Conservation (phyloP, 345 rosid genomes). For the Dipteronia sinensis region DNA sequence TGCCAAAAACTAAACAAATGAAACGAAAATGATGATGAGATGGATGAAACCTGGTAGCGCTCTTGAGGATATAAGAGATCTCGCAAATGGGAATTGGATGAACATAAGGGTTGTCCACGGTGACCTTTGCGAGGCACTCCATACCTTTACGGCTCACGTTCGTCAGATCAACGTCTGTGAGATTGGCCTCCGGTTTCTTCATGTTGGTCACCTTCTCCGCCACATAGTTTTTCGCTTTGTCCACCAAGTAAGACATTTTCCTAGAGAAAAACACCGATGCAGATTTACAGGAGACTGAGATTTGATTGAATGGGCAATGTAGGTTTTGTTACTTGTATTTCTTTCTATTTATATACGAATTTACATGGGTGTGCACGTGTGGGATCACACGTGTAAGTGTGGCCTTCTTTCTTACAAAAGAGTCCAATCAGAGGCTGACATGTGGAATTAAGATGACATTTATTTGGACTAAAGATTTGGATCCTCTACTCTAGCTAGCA, state of each 20-base stretch:
- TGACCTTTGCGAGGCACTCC: slow-evolving; percentile 68
- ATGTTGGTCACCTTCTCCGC: slow-evolving; percentile 68
- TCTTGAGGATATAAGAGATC: slow-evolving; percentile 74
- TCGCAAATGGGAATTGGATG: slow-evolving; percentile 78
- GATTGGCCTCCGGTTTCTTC: slow-evolving; percentile 73
- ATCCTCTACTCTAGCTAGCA: no score
- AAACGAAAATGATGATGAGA: background rate
- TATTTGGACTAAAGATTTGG: no score
- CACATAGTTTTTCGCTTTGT: slow-evolving; percentile 75
- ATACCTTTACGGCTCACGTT: slow-evolving; percentile 52
- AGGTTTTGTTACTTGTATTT: background rate
- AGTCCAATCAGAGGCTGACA: background rate
- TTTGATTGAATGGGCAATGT: background rate
- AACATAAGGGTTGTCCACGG: slow-evolving; percentile 72
- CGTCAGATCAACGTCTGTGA: slow-evolving; percentile 63
- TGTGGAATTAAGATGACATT: background rate
- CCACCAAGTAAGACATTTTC: slow-evolving; percentile 40
- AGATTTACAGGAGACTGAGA: background rate
- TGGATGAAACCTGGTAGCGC: slow-evolving; percentile 54
- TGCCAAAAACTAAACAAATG: background rate
- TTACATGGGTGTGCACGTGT: background rate
- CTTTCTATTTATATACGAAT: background rate
- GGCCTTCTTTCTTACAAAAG: background rate
- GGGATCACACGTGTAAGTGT: background rate
- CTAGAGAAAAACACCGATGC: background rate